Conservation (phyloP, 129 eudicot species). For the Saussurea involucrata region DNA sequence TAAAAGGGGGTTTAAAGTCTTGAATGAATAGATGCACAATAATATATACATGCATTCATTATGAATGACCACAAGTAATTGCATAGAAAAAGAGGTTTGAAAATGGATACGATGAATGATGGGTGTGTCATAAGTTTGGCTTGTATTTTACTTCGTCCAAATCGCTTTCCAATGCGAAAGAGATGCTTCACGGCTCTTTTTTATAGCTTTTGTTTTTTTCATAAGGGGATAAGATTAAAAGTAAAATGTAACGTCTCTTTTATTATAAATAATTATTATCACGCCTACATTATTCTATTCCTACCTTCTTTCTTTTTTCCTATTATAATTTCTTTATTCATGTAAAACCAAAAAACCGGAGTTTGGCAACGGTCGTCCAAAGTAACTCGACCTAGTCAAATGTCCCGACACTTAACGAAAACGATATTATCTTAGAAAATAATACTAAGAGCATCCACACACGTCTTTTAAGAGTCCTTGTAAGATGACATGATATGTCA, state of each 20-base stretch:
- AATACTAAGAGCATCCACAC: too few relatives aligned
- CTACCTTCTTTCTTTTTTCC: not conserved
- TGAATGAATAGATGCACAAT: slow-evolving; percentile 21
- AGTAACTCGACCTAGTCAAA: not conserved
- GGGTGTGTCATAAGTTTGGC: slow-evolving; percentile 19
- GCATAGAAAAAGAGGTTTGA: slow-evolving; percentile 20
- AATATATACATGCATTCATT: slow-evolving; percentile 5
- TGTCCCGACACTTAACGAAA: not conserved
- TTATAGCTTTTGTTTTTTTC: slow-evolving; percentile 1
- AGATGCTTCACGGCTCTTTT: slow-evolving; percentile 45
- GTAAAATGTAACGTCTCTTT: slow-evolving; percentile 10
- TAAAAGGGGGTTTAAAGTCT: not conserved
- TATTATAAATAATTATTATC: not conserved
- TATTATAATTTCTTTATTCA: not conserved
- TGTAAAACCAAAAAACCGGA: not conserved
- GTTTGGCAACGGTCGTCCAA: not conserved
- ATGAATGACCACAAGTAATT: slow-evolving; percentile 20
- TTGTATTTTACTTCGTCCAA: slow-evolving; percentile 30
- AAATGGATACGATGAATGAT: slow-evolving; percentile 18
- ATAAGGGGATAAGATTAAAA: slow-evolving; percentile 1
- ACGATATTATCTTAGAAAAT: not conserved
- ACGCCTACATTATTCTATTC: slow-evolving; percentile 18
- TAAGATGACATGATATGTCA: too few relatives aligned
- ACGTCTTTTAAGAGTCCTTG: too few relatives aligned
- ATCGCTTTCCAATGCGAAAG: slow-evolving; percentile 36